Conservation (phyloP, 768 basidiomycete genomes). For the Tephrocybe sp. region DNA sequence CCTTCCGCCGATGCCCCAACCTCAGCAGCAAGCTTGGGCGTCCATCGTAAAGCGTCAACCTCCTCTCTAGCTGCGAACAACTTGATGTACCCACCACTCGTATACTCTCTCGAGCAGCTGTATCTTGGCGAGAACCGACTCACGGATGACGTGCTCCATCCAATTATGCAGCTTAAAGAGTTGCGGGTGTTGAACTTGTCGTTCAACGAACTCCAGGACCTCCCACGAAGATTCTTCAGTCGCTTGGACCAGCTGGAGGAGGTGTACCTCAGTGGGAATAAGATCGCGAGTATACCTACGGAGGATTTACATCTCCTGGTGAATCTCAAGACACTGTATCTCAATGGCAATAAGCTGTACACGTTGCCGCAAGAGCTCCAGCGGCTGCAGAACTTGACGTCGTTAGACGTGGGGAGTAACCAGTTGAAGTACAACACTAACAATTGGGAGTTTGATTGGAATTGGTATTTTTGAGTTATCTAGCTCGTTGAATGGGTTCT, state of each 20-base stretch:
- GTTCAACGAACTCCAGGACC: slow-evolving; percentile 92
- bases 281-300: slow-evolving; percentile 83
- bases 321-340: slow-evolving; percentile 70
- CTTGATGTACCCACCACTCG: slow-evolving; percentile 54
- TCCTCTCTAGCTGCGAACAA: slow-evolving; percentile 20
- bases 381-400: slow-evolving; percentile 73
- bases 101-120: slow-evolving; percentile 70
- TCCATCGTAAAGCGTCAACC: slow-evolving; percentile 34
- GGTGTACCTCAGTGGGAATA: slow-evolving; percentile 95
- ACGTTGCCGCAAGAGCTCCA: slow-evolving; percentile 90
- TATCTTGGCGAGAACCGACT: slow-evolving; percentile 91
- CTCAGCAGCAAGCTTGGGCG: slow-evolving; percentile 4
- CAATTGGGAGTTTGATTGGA: slow-evolving; percentile 99
- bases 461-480: slow-evolving; percentile 60
- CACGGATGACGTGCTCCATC: slow-evolving; percentile 74
- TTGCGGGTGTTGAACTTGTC: slow-evolving; percentile 86
- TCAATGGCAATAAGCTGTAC: slow-evolving; percentile 94
- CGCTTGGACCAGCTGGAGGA: slow-evolving; percentile 74
- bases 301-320: slow-evolving; percentile 81
- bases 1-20: too few species aligned
- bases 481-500: too few species aligned
- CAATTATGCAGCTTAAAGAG: slow-evolving; percentile 73
- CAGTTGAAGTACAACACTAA: slow-evolving; percentile 94
- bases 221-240: slow-evolving; percentile 76
- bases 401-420: slow-evolving; percentile 94